Base-by-base conservation (phyloP, 2,329 filamentous ascomycete genomes). In the Nakataea oryzae region DNA sequence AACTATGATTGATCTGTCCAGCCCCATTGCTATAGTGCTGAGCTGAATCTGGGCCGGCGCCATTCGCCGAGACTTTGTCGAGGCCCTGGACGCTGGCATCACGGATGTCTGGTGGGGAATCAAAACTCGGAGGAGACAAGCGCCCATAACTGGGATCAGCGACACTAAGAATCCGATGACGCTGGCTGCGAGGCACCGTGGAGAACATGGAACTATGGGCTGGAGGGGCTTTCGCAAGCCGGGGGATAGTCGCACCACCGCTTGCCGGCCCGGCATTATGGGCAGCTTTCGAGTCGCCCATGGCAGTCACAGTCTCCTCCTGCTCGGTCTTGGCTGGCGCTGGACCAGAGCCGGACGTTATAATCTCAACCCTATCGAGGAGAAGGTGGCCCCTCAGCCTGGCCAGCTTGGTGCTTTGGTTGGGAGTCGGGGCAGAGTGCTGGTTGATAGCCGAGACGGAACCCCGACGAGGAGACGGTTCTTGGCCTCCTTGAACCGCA, bases 111-210 rank as follows among this genome's bases (percentile, higher is more conserved):
- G 17, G 13, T 17, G 11, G 24, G 6, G 13, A 24, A 21, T 54
- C 28, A 7, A 54, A 41, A 6, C 26, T 21, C 29, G 58, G 34
- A 30, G 58, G 41, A 8, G 58, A 60, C 13, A 60, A 41, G 29
- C 58, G 58, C 17, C 58, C 58, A 21, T 60, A 60, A 27, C 30
- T 60, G 47, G 58, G 58, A 28, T 60, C 34, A 11, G 41, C 54
- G n/a, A 60, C 54, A 7, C 58, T 54, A 6, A 60, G 12, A 17
- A 30, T 29, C 41, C 9, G 13, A 28, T n/a, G 27, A 8, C 41
- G 32, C 17, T 29, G 27, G 47, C 24, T 21, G 30, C 8, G 26
- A 29, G 9, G 9, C 24, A 29, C 7, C 14, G 17, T 13, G 14
- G 3, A 21, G 4, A 14, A 28, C n/a, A 13, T 21, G 14, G 41